These are phyloP conservation scores for Wallacemonas sp. DNA, from an alignment of 208 protist species.

Conservation along the genomic window DNA sequence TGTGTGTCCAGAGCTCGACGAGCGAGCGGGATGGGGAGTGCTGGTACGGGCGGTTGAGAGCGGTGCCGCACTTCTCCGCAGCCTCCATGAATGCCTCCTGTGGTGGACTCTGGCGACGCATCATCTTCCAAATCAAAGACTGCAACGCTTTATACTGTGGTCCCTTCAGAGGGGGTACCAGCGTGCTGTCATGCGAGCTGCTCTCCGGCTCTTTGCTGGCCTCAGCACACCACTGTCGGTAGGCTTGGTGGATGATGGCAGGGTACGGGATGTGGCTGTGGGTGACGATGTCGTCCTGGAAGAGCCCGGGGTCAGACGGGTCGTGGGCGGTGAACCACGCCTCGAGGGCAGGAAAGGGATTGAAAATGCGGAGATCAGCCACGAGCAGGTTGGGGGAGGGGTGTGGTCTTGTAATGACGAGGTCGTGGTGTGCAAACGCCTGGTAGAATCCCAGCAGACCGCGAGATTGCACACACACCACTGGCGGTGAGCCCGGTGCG, in stretches of 20 bases:
- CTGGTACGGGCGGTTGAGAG: conserved; percentile 40
- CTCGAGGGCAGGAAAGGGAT: conserved; percentile 83
- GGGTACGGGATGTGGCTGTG: conserved; percentile 91
- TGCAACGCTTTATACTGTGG: conserved; percentile 12
- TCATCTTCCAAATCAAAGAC: conserved; percentile 11
- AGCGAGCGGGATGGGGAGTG: not conserved
- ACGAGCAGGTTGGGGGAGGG: conserved; percentile 43
- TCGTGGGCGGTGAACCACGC: conserved; percentile 61
- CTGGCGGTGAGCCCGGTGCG: conserved; percentile 31
- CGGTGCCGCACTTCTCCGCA: conserved; percentile 41
- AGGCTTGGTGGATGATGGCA: conserved; percentile 77
- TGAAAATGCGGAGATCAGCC: conserved; percentile 90
- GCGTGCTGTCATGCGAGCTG: not conserved
- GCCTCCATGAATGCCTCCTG: conserved; percentile 69
- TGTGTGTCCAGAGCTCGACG: not conserved
- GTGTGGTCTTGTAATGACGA: conserved; percentile 49
- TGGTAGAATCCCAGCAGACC: conserved; percentile 93
- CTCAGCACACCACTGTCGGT: conserved; percentile 38
- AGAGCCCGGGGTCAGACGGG: conserved; percentile 41
- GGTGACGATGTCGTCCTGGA: conserved; percentile 28
- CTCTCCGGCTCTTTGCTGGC: not conserved
- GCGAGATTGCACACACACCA: conserved; percentile 79
- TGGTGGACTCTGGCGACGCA: conserved; percentile 25
- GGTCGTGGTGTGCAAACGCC: conserved; percentile 42
- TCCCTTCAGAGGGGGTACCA: conserved; percentile 13